Conservation (phyloP, 306 rosid genomes). For the Fragaria ananassa region DNA sequence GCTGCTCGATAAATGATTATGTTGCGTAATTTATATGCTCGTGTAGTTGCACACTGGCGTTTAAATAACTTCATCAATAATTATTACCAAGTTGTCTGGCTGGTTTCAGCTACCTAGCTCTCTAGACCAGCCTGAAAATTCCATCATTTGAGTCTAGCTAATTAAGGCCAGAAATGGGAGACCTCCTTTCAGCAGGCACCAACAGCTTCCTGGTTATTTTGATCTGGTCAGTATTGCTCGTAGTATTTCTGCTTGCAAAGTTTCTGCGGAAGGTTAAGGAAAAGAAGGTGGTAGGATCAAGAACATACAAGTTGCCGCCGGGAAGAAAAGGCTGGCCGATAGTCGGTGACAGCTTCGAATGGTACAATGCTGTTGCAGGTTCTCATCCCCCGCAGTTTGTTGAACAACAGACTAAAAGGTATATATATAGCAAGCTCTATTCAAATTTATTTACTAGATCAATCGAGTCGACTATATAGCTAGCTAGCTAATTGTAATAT, state of each 20-base stretch:
- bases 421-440: not conserved
- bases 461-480: not conserved
- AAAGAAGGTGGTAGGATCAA: conserved; percentile 25
- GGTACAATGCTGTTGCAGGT: conserved; percentile 89
- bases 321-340: conserved; percentile 93
- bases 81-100: conserved; percentile 5
- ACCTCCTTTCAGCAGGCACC: conserved; percentile 27
- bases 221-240: conserved; percentile 28
- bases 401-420: conserved; percentile 81
- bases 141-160: conserved; percentile 13
- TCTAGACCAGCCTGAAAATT: conserved; percentile 1
- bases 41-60: not conserved
- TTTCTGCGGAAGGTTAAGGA: conserved; percentile 14
- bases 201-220: conserved; percentile 33
- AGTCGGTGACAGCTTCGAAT: conserved; percentile 81
- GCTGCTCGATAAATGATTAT: not conserved
- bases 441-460: not conserved
- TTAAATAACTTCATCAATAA: not conserved
- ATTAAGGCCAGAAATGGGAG: conserved; percentile 27
- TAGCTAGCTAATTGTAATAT: not conserved
- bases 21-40: not conserved
- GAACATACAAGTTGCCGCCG: conserved; percentile 51
- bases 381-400: conserved; percentile 84
- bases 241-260: conserved; percentile 32
- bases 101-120: conserved; percentile 21